A percentile compares a stretch with the other conserved stretches of the same genome.
Conservation (phyloP, 1,139 yeast genomes). For the Sugiyamaella xylanicola region DNA sequence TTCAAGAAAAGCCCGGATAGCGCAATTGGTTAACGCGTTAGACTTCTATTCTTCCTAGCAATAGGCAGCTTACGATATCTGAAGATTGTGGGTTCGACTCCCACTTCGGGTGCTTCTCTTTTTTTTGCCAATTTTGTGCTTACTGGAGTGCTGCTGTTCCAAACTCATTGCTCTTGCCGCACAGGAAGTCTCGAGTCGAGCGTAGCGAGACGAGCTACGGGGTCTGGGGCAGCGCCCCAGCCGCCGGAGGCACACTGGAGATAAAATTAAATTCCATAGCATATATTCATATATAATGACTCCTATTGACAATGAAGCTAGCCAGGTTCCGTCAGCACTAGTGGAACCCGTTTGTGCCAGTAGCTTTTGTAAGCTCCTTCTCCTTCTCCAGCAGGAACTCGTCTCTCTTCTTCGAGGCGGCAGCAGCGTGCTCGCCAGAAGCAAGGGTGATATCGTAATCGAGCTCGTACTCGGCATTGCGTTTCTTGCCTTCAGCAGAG, state of each 20-base stretch:
- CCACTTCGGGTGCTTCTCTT: constrained; percentile 16
- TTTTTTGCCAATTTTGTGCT: neutral
- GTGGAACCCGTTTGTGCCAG: neutral
- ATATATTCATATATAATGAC: too few species aligned
- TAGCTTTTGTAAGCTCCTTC: neutral
- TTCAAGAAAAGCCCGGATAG: constrained; percentile 14
- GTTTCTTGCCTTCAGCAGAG: constrained; percentile 13
- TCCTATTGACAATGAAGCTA: too few species aligned
- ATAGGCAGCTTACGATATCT: constrained; percentile 6
- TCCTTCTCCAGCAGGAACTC: constrained; percentile 4
- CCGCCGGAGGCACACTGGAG: too few species aligned
- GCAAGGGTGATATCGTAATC: constrained; percentile 18
- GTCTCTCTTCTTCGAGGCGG: constrained; percentile 1
- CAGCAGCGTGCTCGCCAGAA: constrained; percentile 16
- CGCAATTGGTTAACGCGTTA: constrained; percentile 21
- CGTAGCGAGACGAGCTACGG: too few species aligned
- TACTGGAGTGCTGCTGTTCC: too few species aligned
- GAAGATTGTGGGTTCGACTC: constrained; percentile 21
- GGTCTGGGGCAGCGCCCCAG: too few species aligned
- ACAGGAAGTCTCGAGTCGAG: too few species aligned
- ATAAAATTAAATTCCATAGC: too few species aligned
- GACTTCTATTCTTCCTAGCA: constrained; percentile 14
- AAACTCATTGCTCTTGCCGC: too few species aligned
- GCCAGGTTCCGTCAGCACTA: too few species aligned
- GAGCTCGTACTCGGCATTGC: constrained; percentile 13